Conservation (phyloP, 768 basidiomycete species). For the Kwoniella dendrophila region DNA sequence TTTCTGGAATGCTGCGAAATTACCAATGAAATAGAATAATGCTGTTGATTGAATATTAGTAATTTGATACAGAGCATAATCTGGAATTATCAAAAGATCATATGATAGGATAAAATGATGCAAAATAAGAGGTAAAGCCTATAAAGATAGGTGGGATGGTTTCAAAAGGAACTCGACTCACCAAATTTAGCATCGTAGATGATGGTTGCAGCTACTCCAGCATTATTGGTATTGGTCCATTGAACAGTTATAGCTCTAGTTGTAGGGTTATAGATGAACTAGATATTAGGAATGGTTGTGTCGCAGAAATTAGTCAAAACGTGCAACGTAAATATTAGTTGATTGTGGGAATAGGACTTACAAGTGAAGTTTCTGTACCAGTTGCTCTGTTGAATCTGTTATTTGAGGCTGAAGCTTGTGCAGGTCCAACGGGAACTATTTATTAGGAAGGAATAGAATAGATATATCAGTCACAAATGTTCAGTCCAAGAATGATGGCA, state of each 20-base stretch:
- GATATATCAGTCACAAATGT: background rate
- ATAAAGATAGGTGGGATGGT: background rate
- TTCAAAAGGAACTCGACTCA: too few species aligned
- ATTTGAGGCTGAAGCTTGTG: background rate
- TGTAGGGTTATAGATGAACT: background rate
- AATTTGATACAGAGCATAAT: too few species aligned
- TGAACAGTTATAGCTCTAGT: background rate
- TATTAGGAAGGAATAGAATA: background rate
- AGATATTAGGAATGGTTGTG: too few species aligned
- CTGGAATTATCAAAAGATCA: background rate
- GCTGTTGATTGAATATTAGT: background rate
- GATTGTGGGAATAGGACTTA: background rate
- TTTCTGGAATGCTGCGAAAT: background rate
- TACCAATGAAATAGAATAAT: constrained; percentile 1
- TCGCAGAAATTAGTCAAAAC: background rate
- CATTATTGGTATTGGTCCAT: constrained; percentile 2
- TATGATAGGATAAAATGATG: background rate
- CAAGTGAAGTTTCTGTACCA: background rate
- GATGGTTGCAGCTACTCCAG: background rate
- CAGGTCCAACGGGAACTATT: constrained; percentile 2
- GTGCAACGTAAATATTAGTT: background rate
- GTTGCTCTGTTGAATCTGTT: constrained; percentile 1
- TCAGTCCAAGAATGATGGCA: background rate
- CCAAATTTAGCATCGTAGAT: background rate
- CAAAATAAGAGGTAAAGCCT: background rate